Evolutionary conservation across 2,329 filamentous ascomycete species (phyloP).

Genomic region (Penicillium vulpinum): DNA sequence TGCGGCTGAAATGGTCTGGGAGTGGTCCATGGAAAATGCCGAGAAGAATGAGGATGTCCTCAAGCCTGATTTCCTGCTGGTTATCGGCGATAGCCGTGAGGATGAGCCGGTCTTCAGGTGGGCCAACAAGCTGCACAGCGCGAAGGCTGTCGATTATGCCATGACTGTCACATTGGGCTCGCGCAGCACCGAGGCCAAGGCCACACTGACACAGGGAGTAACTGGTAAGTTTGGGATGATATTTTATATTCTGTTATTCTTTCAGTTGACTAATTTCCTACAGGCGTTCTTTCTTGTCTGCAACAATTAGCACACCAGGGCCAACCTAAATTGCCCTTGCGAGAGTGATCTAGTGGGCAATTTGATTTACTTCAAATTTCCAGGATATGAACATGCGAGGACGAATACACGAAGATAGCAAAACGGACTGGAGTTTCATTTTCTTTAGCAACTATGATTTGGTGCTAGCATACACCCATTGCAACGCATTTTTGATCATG

Average conservation of each 20-base stretch:
- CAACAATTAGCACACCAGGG: constrained; percentile 45
- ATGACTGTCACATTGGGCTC: constrained; percentile 84
- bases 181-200: constrained; percentile 82
- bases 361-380: neutral
- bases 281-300: constrained; percentile 55
- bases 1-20: constrained; percentile 73
- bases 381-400: constrained; percentile 4
- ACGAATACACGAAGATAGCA: constrained; percentile 14
- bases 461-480: constrained; percentile 2
- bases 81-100: constrained; percentile 86
- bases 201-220: constrained; percentile 85
- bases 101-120: constrained; percentile 93
- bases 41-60: constrained; percentile 41
- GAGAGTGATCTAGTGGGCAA: neutral
- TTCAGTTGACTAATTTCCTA: constrained; percentile 15
- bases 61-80: constrained; percentile 77
- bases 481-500: neutral
- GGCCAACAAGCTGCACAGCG: constrained; percentile 73
- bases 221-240: constrained; percentile 63
- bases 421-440: constrained; percentile 11
- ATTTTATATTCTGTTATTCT: neutral
- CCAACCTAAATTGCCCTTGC: constrained; percentile 24
- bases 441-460: constrained; percentile 2
- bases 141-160: constrained; percentile 64
- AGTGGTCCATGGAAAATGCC: constrained; percentile 60